Base-by-base conservation (phyloP, 192 early-diverging fungal species). In the Mortierella claussenii region DNA sequence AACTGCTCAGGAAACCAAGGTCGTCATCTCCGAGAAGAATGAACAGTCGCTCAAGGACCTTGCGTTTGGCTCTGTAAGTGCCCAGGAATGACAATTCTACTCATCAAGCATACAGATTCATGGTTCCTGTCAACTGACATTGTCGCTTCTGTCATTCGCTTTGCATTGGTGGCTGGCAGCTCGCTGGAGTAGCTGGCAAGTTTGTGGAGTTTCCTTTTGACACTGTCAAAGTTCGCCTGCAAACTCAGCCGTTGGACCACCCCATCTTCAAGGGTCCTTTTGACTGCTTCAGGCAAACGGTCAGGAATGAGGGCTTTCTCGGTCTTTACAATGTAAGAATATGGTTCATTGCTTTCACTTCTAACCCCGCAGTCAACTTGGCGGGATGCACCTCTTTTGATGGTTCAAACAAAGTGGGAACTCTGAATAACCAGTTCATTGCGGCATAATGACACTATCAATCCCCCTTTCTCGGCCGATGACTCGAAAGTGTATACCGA, bases 191-290 rank as follows among this genome's bases (percentile, higher is more conserved):
- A 62, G 85, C 89, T 23, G 97, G 94, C 80, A 97, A 97, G 86
- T 84, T 94, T 59, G 89, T 99, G 65, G 96, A 99, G 78, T 97
- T 93, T 55, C 96, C 97, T 4, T 97, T 97, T 73, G 97, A 97
- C 82, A 96, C 95, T 4, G 82, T 97, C 81, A 95, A 97, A 54
- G 96, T 98, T 11, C 92, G 96, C 4, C 85, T 99, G 34, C 97
- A 99, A 68, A 89, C 93, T 6, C 90, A 93, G 67, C 89, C 95
- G 0, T 75, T 86, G 40, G 81, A 82, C 18, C 64, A 69, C 17
- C 83, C 85, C 9, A 81, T 81, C 63, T 98, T 94, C 74, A 79
- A 81, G 18, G 94, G 94, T 28, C 90, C 96, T 1, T 45, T 88
- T 42, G 93, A 96, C 62, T 98, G 97, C 58, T 85, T 98, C 42